These are phyloP conservation scores for Boletus pseudopeckii DNA, from an alignment of 768 basidiomycete genomes.

Conservation along the genomic window DNA sequence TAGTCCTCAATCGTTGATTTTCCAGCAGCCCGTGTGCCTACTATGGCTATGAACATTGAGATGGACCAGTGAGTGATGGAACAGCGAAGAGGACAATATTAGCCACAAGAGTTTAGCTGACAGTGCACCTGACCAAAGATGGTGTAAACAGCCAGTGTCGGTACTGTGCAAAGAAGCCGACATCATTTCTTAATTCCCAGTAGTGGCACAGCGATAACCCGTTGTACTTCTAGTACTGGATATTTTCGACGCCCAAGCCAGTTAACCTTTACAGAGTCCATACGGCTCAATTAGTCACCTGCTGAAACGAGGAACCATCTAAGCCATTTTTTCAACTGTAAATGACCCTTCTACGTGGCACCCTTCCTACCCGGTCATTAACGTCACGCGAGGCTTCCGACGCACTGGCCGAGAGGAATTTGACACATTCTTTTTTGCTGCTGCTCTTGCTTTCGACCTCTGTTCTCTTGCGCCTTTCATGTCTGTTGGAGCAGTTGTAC, in stretches of 20 bases:
- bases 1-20: slow-evolving; percentile 59
- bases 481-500: slow-evolving; percentile 75
- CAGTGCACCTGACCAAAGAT: neutral
- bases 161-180: neutral
- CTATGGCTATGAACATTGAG: slow-evolving; percentile 64
- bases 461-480: slow-evolving; percentile 67
- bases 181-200: too few relatives aligned
- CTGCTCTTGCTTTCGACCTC: slow-evolving; percentile 47
- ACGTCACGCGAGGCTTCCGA: slow-evolving; percentile 22
- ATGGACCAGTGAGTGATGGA: neutral
- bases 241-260: neutral
- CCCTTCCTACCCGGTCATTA: slow-evolving; percentile 11
- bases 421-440: slow-evolving; percentile 37
- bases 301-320: neutral
- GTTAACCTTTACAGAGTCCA: neutral
- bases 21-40: slow-evolving; percentile 62
- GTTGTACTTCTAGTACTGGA: too few relatives aligned
- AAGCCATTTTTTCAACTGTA: neutral
- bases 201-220: too few relatives aligned
- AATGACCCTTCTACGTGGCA: neutral
- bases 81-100: neutral
- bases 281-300: neutral
- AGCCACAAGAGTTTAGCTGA: neutral
- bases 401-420: slow-evolving; percentile 9
- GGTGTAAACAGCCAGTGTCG: neutral